Base-by-base conservation (phyloP, 371 early-diverging fungal genomes). In the Phascolomyces articulosus region DNA sequence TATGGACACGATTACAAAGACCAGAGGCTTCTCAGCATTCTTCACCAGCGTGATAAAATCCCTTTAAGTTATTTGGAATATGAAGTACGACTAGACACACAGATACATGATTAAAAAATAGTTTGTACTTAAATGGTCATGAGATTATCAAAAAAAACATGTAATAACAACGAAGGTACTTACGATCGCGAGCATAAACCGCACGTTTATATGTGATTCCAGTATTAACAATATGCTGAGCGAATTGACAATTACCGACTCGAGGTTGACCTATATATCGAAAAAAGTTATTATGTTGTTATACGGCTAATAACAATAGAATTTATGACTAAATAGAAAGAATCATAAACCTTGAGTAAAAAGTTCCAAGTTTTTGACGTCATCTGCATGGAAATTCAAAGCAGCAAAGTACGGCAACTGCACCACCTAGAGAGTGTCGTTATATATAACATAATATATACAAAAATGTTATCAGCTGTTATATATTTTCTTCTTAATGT, bases 361-460 rank as follows among this genome's bases (percentile, higher is more conserved):
- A 24, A 57, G 21, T 38, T 18, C 57, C 21, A 57, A 38, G n/a
- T 57, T 21, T 10, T 6, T 9, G 13, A 38, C 15, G 6, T 38
- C 66, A 38, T 65, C 63, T 29, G 63, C 62, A 41, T 70, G 60
- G 26, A 70, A 60, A 23, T 70, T 66, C 55, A 70, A 48, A 6
- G 66, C 70, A 41, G 55, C n/a, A 31, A 9, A 70, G 54, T 2
- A 66, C 48, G 11, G 70, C 70, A 8, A 51, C 16, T 3, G 70
- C 70, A 29, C 64, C 70, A 29, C 70, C 70, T 21, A 70, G 57
- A 2, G 70, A 70, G 47, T 69, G 69, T 4, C 65, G 59, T 41
- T 16, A 24, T 51, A 20, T 13, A 23, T 11, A 6, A 13, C 15
- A 20, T 38, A 24, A 28, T 21, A 44, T 41, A 26, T 4, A 16